Percentiles rank a stretch among this genome's conserved stretches.
Evolutionary conservation across 2,329 filamentous ascomycete species (phyloP).

Genomic region (Epichloe elymi): DNA sequence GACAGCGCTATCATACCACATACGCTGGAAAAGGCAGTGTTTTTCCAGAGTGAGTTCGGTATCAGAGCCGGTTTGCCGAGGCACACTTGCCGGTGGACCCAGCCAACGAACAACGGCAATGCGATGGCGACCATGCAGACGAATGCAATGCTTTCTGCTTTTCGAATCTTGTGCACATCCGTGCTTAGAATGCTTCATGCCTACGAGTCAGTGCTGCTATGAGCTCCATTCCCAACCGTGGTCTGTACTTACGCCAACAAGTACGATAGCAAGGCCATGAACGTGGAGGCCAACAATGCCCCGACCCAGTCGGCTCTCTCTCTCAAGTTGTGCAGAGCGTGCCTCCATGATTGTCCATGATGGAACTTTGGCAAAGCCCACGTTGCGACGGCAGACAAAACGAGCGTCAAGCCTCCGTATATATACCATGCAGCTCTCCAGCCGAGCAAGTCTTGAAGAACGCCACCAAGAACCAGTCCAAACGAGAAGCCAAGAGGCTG

Average conservation of each 20-base stretch:
- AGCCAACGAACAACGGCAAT: conserved; percentile 37
- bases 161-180: conserved; percentile 26
- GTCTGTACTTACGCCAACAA: conserved; percentile 33
- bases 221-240: neutral
- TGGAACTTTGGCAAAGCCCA: conserved; percentile 21
- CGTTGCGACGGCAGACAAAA: conserved; percentile 21
- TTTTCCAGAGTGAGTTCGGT: conserved; percentile 50
- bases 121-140: conserved; percentile 28
- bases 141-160: conserved; percentile 29
- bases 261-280: conserved; percentile 36
- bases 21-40: conserved; percentile 38
- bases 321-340: conserved; percentile 11
- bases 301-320: conserved; percentile 42
- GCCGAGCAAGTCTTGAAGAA: conserved; percentile 31
- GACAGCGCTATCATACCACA: conserved; percentile 37
- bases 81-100: conserved; percentile 37
- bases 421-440: conserved; percentile 36
- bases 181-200: conserved; percentile 21
- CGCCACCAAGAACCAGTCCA: conserved; percentile 35
- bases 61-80: conserved; percentile 39
- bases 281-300: conserved; percentile 30
- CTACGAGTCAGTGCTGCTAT: neutral
- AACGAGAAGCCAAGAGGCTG: conserved; percentile 36
- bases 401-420: conserved; percentile 21
- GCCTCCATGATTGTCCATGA: conserved; percentile 12